These are phyloP conservation scores for Taphrina deformans DNA, from an alignment of 1,139 yeast genomes.

Conservation along the genomic window DNA sequence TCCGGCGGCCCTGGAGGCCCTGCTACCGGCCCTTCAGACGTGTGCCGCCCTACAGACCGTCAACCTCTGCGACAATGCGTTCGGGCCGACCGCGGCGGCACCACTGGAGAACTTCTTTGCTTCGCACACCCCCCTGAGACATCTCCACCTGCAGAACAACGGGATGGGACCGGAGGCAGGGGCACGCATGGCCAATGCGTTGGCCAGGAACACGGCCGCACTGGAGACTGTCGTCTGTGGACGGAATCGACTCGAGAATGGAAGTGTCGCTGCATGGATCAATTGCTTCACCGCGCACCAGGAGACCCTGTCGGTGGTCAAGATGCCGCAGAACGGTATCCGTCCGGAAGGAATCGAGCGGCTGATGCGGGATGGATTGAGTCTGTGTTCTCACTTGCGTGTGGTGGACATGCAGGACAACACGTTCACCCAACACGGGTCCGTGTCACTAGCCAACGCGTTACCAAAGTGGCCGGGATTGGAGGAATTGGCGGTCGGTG, in stretches of 20 bases:
- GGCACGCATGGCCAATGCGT: constrained; percentile 82
- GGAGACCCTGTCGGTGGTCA: constrained; percentile 62
- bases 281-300: constrained; percentile 76
- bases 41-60: constrained; percentile 69
- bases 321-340: constrained; percentile 92
- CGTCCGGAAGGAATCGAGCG: constrained; percentile 87
- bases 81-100: constrained; percentile 92
- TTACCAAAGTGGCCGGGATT: constrained; percentile 60
- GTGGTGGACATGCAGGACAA: constrained; percentile 90
- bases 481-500: constrained; percentile 79
- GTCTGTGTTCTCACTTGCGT: constrained; percentile 59
- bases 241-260: constrained; percentile 92
- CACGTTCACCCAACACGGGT: constrained; percentile 84
- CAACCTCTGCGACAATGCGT: constrained; percentile 90
- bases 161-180: constrained; percentile 99
- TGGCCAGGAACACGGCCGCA: constrained; percentile 74
- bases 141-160: constrained; percentile 83
- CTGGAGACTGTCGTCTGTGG: constrained; percentile 88
- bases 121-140: constrained; percentile 75
- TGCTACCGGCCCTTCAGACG: constrained; percentile 70
- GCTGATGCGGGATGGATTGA: constrained; percentile 71
- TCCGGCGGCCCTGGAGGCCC: constrained; percentile 71
- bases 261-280: constrained; percentile 65
- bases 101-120: constrained; percentile 78
- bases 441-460: constrained; percentile 65